phyloP scores from a whole-genome alignment of 306 rosid genomes.

The Spatholobus suberectus region DNA sequence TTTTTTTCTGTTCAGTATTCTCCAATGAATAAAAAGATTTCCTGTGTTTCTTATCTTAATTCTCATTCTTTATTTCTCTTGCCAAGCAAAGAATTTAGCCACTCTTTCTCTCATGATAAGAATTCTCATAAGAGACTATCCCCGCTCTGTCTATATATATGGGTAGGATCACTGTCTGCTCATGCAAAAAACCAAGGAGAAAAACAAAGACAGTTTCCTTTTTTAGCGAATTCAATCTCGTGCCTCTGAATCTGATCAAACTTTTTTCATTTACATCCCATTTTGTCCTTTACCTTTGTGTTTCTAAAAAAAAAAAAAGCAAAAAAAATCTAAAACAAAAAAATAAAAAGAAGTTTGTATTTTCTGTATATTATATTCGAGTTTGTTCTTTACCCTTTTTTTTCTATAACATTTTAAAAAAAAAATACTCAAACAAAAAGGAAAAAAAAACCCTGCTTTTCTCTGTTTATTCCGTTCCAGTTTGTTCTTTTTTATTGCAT shows the following conservation, averaged over 20 bases:
- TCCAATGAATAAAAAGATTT: background rate
- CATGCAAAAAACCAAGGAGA: background rate
- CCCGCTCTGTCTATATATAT: background rate
- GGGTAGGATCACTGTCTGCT: background rate
- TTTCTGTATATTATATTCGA: background rate
- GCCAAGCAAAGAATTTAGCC: background rate
- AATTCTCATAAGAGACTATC: background rate
- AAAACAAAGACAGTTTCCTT: background rate
- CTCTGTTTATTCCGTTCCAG: background rate
- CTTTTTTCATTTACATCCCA: background rate
- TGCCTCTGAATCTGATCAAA: background rate
- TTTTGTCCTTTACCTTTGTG: background rate
- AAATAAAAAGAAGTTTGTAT: background rate
- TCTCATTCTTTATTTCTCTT: background rate
- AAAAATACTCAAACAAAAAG: background rate
- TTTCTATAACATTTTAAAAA: background rate
- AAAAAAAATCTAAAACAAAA: background rate
- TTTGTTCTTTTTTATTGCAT: background rate
- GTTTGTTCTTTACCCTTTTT: background rate
- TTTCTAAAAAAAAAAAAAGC: background rate
- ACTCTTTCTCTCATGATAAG: background rate
- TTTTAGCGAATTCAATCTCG: background rate
- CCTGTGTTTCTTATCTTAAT: background rate
- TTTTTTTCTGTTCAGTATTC: background rate
- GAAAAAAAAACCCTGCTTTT: background rate